phyloP scores from a whole-genome alignment of 2,329 filamentous ascomycete species.

The Venturia oleaginea region DNA sequence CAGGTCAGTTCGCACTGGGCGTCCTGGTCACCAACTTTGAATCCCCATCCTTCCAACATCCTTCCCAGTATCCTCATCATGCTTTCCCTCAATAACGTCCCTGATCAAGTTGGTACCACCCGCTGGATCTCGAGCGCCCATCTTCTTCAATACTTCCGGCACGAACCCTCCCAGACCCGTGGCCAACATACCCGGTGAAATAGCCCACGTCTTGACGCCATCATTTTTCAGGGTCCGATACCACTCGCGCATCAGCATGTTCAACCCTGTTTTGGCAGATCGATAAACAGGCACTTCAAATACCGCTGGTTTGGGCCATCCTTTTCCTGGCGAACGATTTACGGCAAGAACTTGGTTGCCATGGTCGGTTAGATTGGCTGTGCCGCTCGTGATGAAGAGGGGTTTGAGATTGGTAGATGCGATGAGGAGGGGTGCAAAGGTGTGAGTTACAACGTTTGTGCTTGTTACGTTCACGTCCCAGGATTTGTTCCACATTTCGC shows the following conservation, averaged over 20 bases:
- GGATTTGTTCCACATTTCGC: constrained; percentile 28
- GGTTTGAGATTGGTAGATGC: constrained; percentile 27
- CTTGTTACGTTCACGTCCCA: constrained; percentile 32
- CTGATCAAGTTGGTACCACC: constrained; percentile 30
- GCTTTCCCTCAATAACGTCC: constrained; percentile 31
- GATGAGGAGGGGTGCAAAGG: constrained; percentile 30
- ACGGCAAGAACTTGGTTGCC: constrained; percentile 20
- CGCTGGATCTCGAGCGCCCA: constrained; percentile 30
- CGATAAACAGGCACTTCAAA: constrained; percentile 28
- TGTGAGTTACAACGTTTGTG: constrained; percentile 29
- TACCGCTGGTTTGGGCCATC: constrained; percentile 38
- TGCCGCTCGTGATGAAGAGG: constrained; percentile 31
- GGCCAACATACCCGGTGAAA: constrained; percentile 39
- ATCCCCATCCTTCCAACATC: constrained; percentile 27
- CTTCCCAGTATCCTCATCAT: constrained; percentile 31
- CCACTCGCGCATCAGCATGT: constrained; percentile 44
- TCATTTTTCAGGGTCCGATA: constrained; percentile 30
- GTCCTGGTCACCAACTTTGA: constrained; percentile 35
- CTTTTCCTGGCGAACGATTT: constrained; percentile 24
- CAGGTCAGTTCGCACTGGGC: too few species aligned
- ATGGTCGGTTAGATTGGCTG: constrained; percentile 27
- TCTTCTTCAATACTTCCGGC: constrained; percentile 19
- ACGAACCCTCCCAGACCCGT: constrained; percentile 32
- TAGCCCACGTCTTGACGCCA: constrained; percentile 39
- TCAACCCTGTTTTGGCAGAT: constrained; percentile 37